Percentiles rank a stretch among this genome's conserved stretches.
Evolutionary conservation across 176 grass and related monocot species (phyloP).

Genomic region (Luzula sylvatica): DNA sequence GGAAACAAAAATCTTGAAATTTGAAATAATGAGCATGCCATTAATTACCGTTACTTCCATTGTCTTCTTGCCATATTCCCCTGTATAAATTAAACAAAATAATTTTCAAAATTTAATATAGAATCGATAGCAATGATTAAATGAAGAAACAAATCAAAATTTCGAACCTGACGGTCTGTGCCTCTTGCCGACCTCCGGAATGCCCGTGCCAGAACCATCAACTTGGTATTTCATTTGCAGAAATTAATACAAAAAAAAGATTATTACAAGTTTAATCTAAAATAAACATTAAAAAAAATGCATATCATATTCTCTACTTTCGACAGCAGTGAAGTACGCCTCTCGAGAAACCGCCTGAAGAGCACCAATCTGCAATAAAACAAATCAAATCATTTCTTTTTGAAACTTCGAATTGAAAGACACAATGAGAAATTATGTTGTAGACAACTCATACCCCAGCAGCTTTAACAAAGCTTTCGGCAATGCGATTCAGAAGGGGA

Average conservation of each 20-base stretch:
- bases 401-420: neutral
- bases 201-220: neutral
- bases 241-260: neutral
- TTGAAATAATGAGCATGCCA: neutral
- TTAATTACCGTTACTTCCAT: slow-evolving; percentile 58
- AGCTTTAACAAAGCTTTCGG: slow-evolving; percentile 83
- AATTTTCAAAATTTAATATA: neutral
- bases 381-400: neutral
- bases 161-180: slow-evolving; percentile 32
- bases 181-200: slow-evolving; percentile 31
- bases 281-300: no score
- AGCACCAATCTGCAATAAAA: slow-evolving; percentile 50
- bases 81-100: slow-evolving; percentile 20
- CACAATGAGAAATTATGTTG: neutral
- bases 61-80: slow-evolving; percentile 48
- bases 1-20: neutral
- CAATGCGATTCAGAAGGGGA: slow-evolving; percentile 64
- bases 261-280: neutral
- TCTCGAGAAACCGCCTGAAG: slow-evolving; percentile 63
- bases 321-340: slow-evolving; percentile 50
- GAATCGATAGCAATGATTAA: neutral
- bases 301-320: slow-evolving; percentile 23
- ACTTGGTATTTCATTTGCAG: neutral
- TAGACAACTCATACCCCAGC: slow-evolving; percentile 36
- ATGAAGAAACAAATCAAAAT: neutral